These are phyloP conservation scores for Kappamyces sp. DNA, from an alignment of 192 early-diverging fungal species.

Conservation along the genomic window DNA sequence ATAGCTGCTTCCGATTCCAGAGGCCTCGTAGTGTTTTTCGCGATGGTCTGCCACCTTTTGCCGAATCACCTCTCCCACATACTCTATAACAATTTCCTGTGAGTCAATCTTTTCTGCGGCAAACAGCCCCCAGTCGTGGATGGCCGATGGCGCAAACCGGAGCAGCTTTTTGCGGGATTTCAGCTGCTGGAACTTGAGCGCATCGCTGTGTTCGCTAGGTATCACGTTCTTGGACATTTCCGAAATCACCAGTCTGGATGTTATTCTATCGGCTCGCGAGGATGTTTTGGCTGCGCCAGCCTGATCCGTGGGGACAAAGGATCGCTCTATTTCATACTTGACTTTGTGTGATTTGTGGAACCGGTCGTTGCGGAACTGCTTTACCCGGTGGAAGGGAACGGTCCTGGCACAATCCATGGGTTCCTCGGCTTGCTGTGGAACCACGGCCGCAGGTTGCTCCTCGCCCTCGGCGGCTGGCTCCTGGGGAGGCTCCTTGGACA, in stretches of 20 bases:
- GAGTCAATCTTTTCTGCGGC: constrained; percentile 88
- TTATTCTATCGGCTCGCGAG: constrained; percentile 14
- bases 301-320: not conserved
- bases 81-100: constrained; percentile 96
- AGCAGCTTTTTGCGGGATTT: constrained; percentile 86
- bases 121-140: constrained; percentile 99
- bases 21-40: constrained; percentile 88
- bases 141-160: constrained; percentile 84
- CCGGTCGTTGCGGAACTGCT: not conserved
- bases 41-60: constrained; percentile 91
- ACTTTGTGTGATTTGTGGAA: not conserved
- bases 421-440: not conserved
- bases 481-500: not conserved
- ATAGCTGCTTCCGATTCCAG: constrained; percentile 89
- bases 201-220: constrained; percentile 40
- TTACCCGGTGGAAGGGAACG: not conserved
- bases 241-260: not conserved
- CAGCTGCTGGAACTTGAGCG: constrained; percentile 87
- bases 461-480: too few species aligned
- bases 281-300: not conserved
- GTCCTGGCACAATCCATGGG: not conserved
- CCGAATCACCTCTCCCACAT: constrained; percentile 94
- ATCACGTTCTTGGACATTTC: constrained; percentile 1
- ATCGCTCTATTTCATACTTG: not conserved
- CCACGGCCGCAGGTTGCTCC: not conserved